phyloP scores from a whole-genome alignment of 1,139 yeast species.

The Kodamaea derodonti region DNA sequence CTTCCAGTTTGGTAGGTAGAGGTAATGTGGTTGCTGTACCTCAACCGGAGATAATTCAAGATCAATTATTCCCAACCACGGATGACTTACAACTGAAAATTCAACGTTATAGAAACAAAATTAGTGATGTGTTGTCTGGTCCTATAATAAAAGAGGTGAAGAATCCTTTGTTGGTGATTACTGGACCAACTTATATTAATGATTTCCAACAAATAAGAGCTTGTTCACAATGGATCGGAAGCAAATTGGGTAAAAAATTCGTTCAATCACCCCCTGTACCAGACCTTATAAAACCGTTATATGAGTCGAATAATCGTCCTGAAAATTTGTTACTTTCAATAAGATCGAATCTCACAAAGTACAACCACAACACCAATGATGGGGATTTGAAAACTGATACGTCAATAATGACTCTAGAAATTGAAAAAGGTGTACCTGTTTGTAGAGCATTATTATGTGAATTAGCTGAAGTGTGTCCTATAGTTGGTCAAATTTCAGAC shows the following conservation, averaged over 20 bases:
- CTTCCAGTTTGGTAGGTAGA: constrained; percentile 6
- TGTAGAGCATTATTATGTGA: constrained; percentile 36
- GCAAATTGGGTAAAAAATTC: constrained; percentile 16
- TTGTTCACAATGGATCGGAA: constrained; percentile 42
- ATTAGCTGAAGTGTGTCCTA: constrained; percentile 31
- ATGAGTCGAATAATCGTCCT: constrained; percentile 5
- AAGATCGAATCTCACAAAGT: constrained; percentile 30
- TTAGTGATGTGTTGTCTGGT: constrained; percentile 13
- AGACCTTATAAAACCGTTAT: constrained; percentile 10
- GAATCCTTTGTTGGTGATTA: constrained; percentile 30
- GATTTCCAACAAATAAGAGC: constrained; percentile 29
- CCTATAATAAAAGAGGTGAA: constrained; percentile 2
- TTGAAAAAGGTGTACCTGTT: constrained; percentile 36
- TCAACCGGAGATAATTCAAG: constrained; percentile 46
- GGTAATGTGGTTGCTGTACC: constrained; percentile 25
- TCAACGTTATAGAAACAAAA: constrained; percentile 16
- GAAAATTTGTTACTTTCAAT: constrained; percentile 15
- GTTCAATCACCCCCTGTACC: constrained; percentile 12
- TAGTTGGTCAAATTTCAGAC: constrained; percentile 41
- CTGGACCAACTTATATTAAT: constrained; percentile 36
- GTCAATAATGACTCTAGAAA: constrained; percentile 30
- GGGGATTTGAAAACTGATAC: constrained; percentile 5
- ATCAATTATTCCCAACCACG: constrained; percentile 33
- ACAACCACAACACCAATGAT: constrained; percentile 14
- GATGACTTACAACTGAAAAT: constrained; percentile 24